Base-by-base conservation (phyloP, 2,329 filamentous ascomycete genomes). In the Ampelomyces quisqualis region DNA sequence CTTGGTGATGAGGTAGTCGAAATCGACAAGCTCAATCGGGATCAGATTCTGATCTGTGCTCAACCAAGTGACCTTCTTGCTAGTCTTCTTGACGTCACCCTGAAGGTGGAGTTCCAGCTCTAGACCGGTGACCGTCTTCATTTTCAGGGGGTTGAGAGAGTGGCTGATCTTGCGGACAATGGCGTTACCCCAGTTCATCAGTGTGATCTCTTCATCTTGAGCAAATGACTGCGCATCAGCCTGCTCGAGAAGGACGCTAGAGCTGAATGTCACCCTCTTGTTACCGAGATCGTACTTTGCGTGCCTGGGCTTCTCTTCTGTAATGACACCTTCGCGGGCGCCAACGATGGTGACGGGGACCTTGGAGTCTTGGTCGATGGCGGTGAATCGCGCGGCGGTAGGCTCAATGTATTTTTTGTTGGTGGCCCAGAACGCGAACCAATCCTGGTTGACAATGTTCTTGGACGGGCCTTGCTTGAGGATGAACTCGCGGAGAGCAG, bases 51-150 rank as follows among this genome's bases (percentile, higher is more conserved):
- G 86, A 53, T 88, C 81, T 1, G 78, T 80, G 1, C 88, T 85
- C 33, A 97, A 75, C 91, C 91, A 97, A 1, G 90, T 96, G 24
- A 97, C 82, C 77, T 97, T 97, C 81, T 96, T 96, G 62, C 89
- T 84, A 0, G 91, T 97, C 64, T 88, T 85, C 77, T 95, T 95
- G 69, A 97, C 88, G 67, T 97, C 91, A 40, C 91, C 90, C 58
- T 86, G 82, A 34, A 96, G 80, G 70, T 97, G 86, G n/a, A 96
- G 81, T 71, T 95, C 88, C 38, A 93, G 76, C 43, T 86, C 85
- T 26, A 95, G 77, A 23, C 73, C 75, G 9, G 82, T 85, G 58
- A 95, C 82, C 33, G 67, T 69, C 45, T 71, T 70, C 28, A 67
- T 45, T 32, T 64, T 61, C 44, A 75, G 62, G 5, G 73, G 72